These are phyloP conservation scores for Xylaria acuta DNA, from an alignment of 495 filamentous ascomycete species.

Conservation along the genomic window DNA sequence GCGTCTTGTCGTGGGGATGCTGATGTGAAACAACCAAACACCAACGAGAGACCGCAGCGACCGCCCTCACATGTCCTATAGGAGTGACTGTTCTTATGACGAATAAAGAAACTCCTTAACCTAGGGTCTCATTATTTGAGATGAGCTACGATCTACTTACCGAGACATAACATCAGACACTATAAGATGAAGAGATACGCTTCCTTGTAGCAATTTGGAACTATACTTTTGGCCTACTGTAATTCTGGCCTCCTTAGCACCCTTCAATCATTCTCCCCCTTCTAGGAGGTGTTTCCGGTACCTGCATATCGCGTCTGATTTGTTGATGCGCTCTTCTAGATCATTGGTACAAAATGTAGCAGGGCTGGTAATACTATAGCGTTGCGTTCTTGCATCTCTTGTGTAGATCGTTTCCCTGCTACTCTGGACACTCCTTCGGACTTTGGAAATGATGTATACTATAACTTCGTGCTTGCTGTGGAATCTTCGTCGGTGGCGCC, in stretches of 20 bases:
- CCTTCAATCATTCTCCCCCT: neutral
- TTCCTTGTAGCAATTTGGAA: neutral
- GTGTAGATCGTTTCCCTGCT: neutral
- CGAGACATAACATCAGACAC: neutral
- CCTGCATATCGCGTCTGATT: neutral
- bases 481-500: neutral
- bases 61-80: neutral
- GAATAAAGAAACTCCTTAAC: neutral
- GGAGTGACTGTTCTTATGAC: neutral
- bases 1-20: neutral
- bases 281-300: neutral
- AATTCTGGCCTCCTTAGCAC: neutral
- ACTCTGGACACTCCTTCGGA: neutral
- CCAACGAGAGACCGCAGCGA: neutral
- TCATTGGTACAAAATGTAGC: neutral
- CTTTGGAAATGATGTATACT: neutral
- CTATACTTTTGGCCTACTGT: neutral
- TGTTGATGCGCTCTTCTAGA: neutral
- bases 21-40: neutral
- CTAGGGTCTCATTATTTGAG: neutral
- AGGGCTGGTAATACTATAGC: neutral
- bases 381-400: neutral
- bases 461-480: neutral
- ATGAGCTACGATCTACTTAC: neutral
- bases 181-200: neutral